These are phyloP conservation scores for Hirschioporus abietinus DNA, from an alignment of 768 basidiomycete genomes.

Conservation along the genomic window DNA sequence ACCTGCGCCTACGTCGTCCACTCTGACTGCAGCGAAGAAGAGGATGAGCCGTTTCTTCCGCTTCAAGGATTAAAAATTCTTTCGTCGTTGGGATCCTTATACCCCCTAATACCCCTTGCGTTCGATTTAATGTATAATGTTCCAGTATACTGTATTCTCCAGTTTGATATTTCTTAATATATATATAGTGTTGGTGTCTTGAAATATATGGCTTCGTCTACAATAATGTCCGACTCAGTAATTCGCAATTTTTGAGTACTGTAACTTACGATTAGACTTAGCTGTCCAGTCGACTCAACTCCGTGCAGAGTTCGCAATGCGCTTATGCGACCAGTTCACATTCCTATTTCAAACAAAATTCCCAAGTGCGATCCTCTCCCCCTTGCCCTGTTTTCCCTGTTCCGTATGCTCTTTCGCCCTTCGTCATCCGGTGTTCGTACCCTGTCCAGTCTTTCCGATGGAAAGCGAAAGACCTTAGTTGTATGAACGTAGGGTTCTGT, in stretches of 20 bases:
- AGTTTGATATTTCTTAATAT: neutral
- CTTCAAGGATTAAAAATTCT: neutral
- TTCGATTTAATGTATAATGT: neutral
- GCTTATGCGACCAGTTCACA: neutral
- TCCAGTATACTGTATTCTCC: neutral
- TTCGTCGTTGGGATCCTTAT: neutral
- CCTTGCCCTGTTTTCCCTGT: slow-evolving; percentile 64
- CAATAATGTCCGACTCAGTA: neutral
- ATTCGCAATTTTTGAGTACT: neutral
- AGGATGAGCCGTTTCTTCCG: slow-evolving; percentile 1
- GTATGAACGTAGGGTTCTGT: slow-evolving; percentile 61
- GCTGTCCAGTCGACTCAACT: neutral
- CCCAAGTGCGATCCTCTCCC: slow-evolving; percentile 84
- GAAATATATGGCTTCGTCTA: neutral
- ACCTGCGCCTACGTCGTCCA: neutral
- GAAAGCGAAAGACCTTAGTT: slow-evolving; percentile 80
- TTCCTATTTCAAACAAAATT: slow-evolving; percentile 51
- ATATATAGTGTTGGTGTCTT: neutral
- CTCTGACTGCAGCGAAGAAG: neutral
- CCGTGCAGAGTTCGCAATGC: neutral
- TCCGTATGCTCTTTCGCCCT: slow-evolving; percentile 70
- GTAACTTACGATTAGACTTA: neutral
- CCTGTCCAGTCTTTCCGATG: slow-evolving; percentile 66
- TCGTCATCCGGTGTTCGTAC: slow-evolving; percentile 93
- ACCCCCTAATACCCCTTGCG: neutral